A percentile compares a stretch with the other conserved stretches of the same genome.
phyloP scores from a whole-genome alignment of 106 monocot genomes.

The Phalaenopsis equestris region DNA sequence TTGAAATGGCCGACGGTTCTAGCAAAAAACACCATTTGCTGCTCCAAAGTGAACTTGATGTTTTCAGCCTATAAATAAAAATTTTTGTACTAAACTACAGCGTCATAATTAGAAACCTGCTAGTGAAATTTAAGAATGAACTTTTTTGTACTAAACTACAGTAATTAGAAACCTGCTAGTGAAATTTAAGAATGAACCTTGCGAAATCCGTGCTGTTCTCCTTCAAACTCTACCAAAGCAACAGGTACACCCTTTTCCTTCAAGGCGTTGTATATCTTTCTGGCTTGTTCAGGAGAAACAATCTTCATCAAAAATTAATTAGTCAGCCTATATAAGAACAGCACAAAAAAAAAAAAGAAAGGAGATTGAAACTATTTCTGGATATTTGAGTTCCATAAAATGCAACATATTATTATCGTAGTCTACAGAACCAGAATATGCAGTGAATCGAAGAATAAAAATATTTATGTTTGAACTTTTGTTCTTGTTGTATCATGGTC shows the following conservation, averaged over 20 bases:
- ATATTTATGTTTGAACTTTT: too few relatives aligned
- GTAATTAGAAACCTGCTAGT: background rate
- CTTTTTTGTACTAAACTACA: background rate
- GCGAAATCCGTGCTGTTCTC: slow-evolving; percentile 93
- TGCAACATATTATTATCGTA: too few relatives aligned
- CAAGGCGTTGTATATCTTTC: slow-evolving; percentile 62
- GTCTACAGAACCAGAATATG: too few relatives aligned
- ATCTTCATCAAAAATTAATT: slow-evolving; percentile 29
- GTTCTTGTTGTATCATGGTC: too few relatives aligned
- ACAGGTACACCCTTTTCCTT: slow-evolving; percentile 83
- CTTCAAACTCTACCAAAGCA: slow-evolving; percentile 82
- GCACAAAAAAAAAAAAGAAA: background rate
- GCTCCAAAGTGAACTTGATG: slow-evolving; percentile 78
- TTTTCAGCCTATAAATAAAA: slow-evolving; percentile 59
- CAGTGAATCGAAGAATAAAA: too few relatives aligned
- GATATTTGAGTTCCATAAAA: too few relatives aligned
- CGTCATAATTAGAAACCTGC: background rate
- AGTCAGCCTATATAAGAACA: background rate
- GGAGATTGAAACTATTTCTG: background rate
- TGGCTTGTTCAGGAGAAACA: slow-evolving; percentile 81
- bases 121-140: background rate
- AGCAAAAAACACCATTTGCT: slow-evolving; percentile 88
- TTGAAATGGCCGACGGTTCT: slow-evolving; percentile 71
- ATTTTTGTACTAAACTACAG: background rate
- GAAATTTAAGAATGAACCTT: slow-evolving; percentile 42